Conservation (phyloP, 257 asterid genomes). For the Solanum clarkiae region DNA sequence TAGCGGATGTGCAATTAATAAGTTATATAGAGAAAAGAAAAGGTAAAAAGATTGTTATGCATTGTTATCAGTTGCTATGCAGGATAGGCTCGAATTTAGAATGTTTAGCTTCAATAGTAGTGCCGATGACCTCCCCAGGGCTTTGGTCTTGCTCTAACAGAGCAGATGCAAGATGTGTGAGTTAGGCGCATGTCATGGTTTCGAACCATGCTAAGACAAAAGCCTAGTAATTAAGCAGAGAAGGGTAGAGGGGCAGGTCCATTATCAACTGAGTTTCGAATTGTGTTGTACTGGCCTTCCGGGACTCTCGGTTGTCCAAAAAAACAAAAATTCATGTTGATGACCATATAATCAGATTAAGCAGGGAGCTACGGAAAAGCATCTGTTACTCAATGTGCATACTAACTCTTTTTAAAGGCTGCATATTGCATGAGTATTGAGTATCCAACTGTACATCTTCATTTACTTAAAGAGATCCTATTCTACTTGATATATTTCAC, state of each 20-base stretch:
- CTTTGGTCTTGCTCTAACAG: background rate
- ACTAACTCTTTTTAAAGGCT: background rate
- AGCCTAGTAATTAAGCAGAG: background rate
- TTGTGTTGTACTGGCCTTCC: background rate
- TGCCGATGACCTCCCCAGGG: background rate
- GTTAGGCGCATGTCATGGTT: background rate
- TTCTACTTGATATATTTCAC: background rate
- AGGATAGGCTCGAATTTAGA: background rate
- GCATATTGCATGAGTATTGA: background rate
- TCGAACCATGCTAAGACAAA: background rate
- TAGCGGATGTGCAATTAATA: background rate
- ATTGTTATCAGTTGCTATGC: background rate
- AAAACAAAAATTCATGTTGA: background rate
- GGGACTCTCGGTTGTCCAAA: background rate
- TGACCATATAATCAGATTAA: background rate
- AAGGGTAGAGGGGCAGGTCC: background rate
- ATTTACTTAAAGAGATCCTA: background rate
- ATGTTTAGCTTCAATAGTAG: background rate
- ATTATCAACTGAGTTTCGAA: background rate
- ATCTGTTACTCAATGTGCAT: background rate
- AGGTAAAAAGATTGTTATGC: background rate
- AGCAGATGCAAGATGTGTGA: background rate
- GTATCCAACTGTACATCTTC: background rate
- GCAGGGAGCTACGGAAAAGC: background rate
- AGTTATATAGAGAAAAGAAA: background rate